Evolutionary conservation across 2,329 filamentous ascomycete genomes (phyloP).

Genomic region (Exophiala phaeomuriformis): DNA sequence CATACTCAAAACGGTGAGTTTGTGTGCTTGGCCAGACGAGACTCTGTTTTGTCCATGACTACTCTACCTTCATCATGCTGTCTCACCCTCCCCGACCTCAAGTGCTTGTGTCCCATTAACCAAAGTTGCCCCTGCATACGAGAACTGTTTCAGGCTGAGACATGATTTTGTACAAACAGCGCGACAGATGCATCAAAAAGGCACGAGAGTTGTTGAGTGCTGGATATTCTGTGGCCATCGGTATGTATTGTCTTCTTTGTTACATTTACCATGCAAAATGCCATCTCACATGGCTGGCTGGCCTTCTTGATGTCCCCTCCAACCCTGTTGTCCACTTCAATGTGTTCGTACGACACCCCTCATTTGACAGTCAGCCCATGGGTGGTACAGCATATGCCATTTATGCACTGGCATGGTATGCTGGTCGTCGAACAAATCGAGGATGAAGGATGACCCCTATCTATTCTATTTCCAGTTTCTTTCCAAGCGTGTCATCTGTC

Average conservation of each 20-base stretch:
- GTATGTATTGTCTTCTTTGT: no score
- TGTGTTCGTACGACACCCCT: neutral
- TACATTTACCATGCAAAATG: neutral
- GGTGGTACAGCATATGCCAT: neutral
- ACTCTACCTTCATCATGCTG: neutral
- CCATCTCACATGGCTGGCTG: neutral
- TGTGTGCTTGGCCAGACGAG: conserved; percentile 2
- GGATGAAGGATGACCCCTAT: neutral
- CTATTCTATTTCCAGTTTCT: neutral
- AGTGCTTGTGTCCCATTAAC: neutral
- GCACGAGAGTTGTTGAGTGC: conserved; percentile 59
- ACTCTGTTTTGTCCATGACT: neutral
- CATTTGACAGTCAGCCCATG: neutral
- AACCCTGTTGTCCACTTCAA: neutral
- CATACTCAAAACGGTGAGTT: conserved; percentile 60
- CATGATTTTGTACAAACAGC: conserved; percentile 33
- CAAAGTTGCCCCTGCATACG: conserved; percentile 23
- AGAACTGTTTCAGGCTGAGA: conserved; percentile 38
- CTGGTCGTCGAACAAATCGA: neutral
- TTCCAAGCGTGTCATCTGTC: conserved; percentile 7
- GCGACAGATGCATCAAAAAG: conserved; percentile 61
- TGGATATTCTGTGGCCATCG: conserved; percentile 66
- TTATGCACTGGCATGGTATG: neutral
- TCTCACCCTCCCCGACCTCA: neutral
- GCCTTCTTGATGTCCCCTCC: neutral